Evolutionary conservation across 2,329 filamentous ascomycete genomes (phyloP).

Genomic region (Fusarium pseudoanthophilum): DNA sequence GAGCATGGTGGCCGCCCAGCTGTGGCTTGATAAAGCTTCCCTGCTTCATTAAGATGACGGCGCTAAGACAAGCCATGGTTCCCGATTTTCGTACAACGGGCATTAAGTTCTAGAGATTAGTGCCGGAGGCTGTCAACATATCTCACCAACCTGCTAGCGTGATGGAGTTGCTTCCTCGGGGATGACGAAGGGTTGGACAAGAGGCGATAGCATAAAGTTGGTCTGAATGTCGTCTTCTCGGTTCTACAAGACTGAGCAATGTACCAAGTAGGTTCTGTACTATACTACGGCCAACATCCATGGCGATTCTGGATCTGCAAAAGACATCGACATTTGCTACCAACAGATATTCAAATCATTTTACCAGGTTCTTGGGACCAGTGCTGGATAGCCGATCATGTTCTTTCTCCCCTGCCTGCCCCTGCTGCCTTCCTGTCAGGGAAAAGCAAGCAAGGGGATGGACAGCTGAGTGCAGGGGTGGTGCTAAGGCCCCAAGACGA

Average conservation of each 20-base stretch:
- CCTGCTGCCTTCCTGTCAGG: slow-evolving; percentile 9
- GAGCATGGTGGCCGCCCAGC: slow-evolving; percentile 19
- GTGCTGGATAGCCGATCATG: slow-evolving; percentile 1
- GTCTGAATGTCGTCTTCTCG: neutral
- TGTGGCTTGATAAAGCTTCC: slow-evolving; percentile 17
- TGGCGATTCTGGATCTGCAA: neutral
- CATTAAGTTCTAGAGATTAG: slow-evolving; percentile 16
- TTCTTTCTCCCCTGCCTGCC: neutral
- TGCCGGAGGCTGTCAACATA: slow-evolving; percentile 28
- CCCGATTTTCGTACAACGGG: slow-evolving; percentile 28
- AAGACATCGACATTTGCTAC: neutral
- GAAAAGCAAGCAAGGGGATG: slow-evolving; percentile 7
- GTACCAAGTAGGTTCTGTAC: neutral
- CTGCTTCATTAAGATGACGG: slow-evolving; percentile 13
- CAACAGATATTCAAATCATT: neutral
- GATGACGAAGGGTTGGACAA: slow-evolving; percentile 27
- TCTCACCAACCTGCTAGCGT: slow-evolving; percentile 21
- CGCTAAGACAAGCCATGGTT: slow-evolving; percentile 31
- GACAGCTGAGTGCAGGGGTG: slow-evolving; percentile 28
- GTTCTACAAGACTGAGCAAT: neutral
- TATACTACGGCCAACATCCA: neutral
- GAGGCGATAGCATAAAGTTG: neutral
- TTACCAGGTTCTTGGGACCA: slow-evolving; percentile 27
- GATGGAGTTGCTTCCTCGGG: slow-evolving; percentile 12
- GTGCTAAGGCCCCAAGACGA: neutral